Evolutionary conservation across 2,329 filamentous ascomycete genomes (phyloP).

Genomic region (Cladosporium sp.): DNA sequence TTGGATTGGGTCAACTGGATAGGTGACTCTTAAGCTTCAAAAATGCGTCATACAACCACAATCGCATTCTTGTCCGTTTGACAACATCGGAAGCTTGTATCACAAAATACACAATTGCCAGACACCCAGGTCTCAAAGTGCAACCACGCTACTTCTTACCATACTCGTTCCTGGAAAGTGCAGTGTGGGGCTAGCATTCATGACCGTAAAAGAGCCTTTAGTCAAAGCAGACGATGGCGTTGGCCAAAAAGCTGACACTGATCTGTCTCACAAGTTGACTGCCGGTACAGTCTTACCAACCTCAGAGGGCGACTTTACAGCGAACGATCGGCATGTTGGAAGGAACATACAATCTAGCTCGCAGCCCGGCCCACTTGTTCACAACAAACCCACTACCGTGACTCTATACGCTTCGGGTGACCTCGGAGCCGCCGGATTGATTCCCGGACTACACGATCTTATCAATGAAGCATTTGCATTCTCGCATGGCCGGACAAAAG

Average conservation of each 20-base stretch:
- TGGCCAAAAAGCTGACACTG: neutral
- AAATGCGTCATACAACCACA: neutral
- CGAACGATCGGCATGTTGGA: neutral
- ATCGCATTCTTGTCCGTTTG: no score
- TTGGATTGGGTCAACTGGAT: neutral
- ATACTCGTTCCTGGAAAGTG: no score
- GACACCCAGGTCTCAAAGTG: no score
- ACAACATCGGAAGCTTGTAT: no score
- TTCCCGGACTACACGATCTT: slow-evolving; percentile 12
- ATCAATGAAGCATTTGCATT: slow-evolving; percentile 17
- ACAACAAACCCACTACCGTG: slow-evolving; percentile 15
- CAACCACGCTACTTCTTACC: no score
- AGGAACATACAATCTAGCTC: neutral
- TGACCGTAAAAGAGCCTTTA: neutral
- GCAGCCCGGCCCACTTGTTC: slow-evolving; percentile 14
- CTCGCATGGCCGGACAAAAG: neutral
- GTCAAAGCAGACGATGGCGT: neutral
- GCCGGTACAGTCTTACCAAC: neutral
- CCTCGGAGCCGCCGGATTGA: slow-evolving; percentile 8
- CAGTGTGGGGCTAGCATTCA: neutral
- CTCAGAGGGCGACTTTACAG: neutral
- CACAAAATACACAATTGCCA: no score
- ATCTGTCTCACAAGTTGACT: neutral
- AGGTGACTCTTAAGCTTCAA: neutral
- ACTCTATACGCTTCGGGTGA: slow-evolving; percentile 16